Base-by-base conservation (phyloP, 1,284 basidiomycete species). In the Veloboletus limbatus region DNA sequence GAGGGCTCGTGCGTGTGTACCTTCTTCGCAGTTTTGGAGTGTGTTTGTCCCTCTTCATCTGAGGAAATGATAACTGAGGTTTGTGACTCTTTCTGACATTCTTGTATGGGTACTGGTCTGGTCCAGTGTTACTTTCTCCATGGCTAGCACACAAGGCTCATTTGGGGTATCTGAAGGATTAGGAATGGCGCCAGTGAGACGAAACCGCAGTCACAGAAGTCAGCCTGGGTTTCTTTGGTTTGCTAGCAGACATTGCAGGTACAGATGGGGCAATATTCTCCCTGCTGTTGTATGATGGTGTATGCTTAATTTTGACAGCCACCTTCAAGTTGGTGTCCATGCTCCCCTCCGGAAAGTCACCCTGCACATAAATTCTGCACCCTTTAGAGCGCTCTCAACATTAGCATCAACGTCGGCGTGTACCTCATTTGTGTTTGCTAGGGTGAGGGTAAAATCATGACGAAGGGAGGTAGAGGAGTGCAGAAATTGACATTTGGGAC, bases 41-140 rank as follows among this genome's bases (percentile, higher is more conserved):
- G 75, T 33, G 75, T 57, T 59, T 80, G 81, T 67, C 88, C 85
- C 60, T 89, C 86, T 53, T 89, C 86, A 54, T 89, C 86, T 18
- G 83, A 85, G 16, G 84, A 85, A 79, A 71, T 37, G 72, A 77
- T 9, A 70, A 64, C 27, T 66, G 61, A 42, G 58, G 65, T 41
- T 54, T 54, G 34, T 69, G 60, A 16, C 58, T 52, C 45, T 69
- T 63, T 36, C 60, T 48, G 24, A 55, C 10, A 45, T 67, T 62
- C 56, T 41, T 61, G 34, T 40, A 20, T 58, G 40, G 4, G 43
- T 31, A 22, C 46, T 49, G 33, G 44, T 44, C 26, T 52, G 58
- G 31, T 52, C 58, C 55, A 58, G 52, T 1, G 62, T 66, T 8
- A 28, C 43, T 32, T 57, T 62, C 51, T 62, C 57, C 27, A 17